Percentiles rank a stretch among this genome's conserved stretches.
Evolutionary conservation across 805 yeast genomes (phyloP).

Genomic region (Barnettozyma sp.): DNA sequence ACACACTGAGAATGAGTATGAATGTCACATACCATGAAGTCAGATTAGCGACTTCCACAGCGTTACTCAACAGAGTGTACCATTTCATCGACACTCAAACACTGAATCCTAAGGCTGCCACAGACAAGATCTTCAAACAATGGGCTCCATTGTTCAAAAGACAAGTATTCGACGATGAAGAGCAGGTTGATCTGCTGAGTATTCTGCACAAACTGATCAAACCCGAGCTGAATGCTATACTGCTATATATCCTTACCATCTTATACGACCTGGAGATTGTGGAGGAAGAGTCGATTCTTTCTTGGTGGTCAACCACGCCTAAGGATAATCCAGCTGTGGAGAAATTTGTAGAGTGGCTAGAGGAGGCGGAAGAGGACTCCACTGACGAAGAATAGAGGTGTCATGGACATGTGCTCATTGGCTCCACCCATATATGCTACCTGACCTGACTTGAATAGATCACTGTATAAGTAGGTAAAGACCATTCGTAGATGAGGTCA

Average conservation of each 20-base stretch:
- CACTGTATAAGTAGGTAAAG: too few species aligned
- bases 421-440: slow-evolving; percentile 64
- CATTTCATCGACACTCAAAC: slow-evolving; percentile 76
- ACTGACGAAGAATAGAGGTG: slow-evolving; percentile 49
- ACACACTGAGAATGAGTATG: slow-evolving; percentile 95
- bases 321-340: slow-evolving; percentile 40
- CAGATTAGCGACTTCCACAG: slow-evolving; percentile 68
- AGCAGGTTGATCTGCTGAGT: slow-evolving; percentile 63
- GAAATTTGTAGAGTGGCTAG: slow-evolving; percentile 83
- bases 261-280: slow-evolving; percentile 78
- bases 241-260: slow-evolving; percentile 44
- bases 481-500: too few species aligned
- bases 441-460: too few species aligned
- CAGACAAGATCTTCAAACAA: slow-evolving; percentile 61
- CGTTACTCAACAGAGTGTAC: slow-evolving; percentile 60
- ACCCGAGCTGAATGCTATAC: slow-evolving; percentile 35
- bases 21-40: slow-evolving; percentile 93
- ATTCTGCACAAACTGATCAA: slow-evolving; percentile 36
- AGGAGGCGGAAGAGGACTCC: slow-evolving; percentile 64
- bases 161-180: slow-evolving; percentile 77
- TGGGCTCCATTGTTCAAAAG: slow-evolving; percentile 83
- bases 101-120: slow-evolving; percentile 68
- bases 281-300: slow-evolving; percentile 70
- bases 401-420: slow-evolving; percentile 44
- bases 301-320: slow-evolving; percentile 69